Percentiles rank a stretch among this genome's conserved stretches.
Evolutionary conservation across 371 early-diverging fungal species (phyloP).

Genomic region (Mucor circinelloides): DNA sequence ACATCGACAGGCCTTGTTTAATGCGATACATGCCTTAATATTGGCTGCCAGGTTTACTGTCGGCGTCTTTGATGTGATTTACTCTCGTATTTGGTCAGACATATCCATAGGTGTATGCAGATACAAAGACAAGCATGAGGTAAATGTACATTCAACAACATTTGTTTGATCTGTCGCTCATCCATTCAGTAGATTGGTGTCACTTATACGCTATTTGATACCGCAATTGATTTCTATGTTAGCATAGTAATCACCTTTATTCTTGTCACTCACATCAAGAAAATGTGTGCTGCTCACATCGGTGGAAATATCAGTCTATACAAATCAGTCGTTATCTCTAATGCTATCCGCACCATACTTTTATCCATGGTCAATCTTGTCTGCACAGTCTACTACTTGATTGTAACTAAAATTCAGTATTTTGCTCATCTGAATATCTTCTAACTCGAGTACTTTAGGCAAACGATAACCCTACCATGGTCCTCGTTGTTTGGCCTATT

Average conservation of each 20-base stretch:
- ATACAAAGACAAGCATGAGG: slow-evolving; percentile 5
- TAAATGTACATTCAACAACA: neutral
- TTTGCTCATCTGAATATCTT: neutral
- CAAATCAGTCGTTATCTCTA: slow-evolving; percentile 6
- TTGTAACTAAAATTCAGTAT: neutral
- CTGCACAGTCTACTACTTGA: slow-evolving; percentile 1
- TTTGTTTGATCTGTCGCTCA: neutral
- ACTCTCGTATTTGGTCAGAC: neutral
- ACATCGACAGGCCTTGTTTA: neutral
- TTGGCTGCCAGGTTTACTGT: neutral
- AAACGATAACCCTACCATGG: neutral
- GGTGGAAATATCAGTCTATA: slow-evolving; percentile 1
- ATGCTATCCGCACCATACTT: slow-evolving; percentile 6
- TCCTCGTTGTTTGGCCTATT: slow-evolving; percentile 7
- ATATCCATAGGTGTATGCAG: neutral
- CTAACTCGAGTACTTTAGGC: neutral
- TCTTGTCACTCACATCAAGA: neutral
- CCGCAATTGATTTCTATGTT: slow-evolving; percentile 5
- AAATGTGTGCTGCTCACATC: neutral
- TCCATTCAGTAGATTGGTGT: neutral
- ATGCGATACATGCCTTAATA: neutral
- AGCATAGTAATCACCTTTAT: neutral
- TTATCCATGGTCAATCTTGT: neutral
- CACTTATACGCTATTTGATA: neutral
- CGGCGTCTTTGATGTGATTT: neutral